A percentile compares a stretch with the other conserved stretches of the same genome.
These are phyloP conservation scores for Boletus sp. DNA, from an alignment of 768 basidiomycete genomes.

Conservation along the genomic window DNA sequence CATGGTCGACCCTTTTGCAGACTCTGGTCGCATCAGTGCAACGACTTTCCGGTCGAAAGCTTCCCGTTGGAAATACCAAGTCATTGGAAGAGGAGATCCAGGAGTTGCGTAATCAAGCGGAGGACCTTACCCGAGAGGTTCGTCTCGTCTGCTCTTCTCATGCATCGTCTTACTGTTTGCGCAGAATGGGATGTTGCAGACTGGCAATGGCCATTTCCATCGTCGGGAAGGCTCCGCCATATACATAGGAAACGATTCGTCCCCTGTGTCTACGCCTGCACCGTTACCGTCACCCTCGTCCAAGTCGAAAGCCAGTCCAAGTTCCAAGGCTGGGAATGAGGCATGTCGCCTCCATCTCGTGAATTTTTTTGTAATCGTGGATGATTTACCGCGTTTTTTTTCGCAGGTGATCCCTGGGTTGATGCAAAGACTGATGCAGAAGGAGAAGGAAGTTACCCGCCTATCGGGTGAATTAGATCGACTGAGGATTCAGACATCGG, in stretches of 20 bases:
- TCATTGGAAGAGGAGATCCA: conserved; percentile 60
- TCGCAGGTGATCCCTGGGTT: conserved; percentile 64
- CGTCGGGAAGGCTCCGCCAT: conserved; percentile 17
- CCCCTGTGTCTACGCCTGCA: not conserved
- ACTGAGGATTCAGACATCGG: conserved; percentile 55
- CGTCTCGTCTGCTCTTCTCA: conserved; percentile 3
- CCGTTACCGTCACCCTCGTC: not conserved
- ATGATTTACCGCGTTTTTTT: not conserved
- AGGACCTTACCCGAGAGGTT: conserved; percentile 68
- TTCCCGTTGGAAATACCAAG: conserved; percentile 49
- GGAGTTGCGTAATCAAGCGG: conserved; percentile 54
- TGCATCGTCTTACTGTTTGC: not conserved
- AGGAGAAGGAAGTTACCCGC: conserved; percentile 80
- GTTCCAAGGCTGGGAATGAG: conserved; percentile 56
- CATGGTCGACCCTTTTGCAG: conserved; percentile 63
- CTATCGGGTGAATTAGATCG: conserved; percentile 71
- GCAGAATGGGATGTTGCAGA: conserved; percentile 11
- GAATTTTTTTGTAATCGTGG: not conserved
- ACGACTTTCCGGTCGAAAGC: conserved; percentile 61
- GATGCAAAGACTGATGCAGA: conserved; percentile 76
- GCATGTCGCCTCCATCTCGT: conserved; percentile 32
- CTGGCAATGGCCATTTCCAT: not conserved
- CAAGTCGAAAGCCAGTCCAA: conserved; percentile 35
- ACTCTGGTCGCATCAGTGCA: conserved; percentile 60
- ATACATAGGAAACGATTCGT: conserved; percentile 11